A percentile compares a stretch with the other conserved stretches of the same genome.
phyloP scores from a whole-genome alignment of 2,329 filamentous ascomycete genomes.

The Trichophyton equinum region DNA sequence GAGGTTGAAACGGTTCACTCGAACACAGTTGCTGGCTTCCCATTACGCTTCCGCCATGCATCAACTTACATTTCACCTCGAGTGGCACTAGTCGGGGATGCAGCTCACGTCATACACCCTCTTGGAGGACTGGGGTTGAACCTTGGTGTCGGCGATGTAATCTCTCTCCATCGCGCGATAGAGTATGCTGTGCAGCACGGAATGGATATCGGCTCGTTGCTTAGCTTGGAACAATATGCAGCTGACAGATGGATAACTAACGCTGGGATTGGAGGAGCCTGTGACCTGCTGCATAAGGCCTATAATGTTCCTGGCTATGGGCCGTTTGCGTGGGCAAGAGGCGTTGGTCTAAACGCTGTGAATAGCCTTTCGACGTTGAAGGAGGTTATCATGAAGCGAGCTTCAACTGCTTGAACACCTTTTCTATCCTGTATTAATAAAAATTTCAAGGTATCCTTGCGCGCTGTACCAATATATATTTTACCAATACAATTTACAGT shows the following conservation, averaged over 20 bases:
- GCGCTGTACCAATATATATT: neutral
- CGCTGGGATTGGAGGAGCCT: constrained; percentile 63
- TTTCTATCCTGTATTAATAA: neutral
- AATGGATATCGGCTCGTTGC: constrained; percentile 67
- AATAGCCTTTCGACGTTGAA: constrained; percentile 66
- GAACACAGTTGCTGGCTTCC: constrained; percentile 75
- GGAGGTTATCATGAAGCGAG: constrained; percentile 67
- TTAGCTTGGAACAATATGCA: constrained; percentile 72
- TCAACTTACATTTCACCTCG: constrained; percentile 83
- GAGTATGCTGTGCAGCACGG: constrained; percentile 67
- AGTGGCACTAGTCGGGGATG: constrained; percentile 85
- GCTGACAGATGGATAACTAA: constrained; percentile 72
- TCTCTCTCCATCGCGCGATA: constrained; percentile 62
- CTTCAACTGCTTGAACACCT: constrained; percentile 11
- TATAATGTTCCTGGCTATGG: constrained; percentile 65
- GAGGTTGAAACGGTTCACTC: constrained; percentile 59
- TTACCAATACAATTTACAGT: neutral
- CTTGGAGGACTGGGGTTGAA: constrained; percentile 92
- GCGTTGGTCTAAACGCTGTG: constrained; percentile 62
- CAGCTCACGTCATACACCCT: constrained; percentile 88
- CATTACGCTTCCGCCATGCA: constrained; percentile 82
- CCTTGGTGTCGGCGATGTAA: constrained; percentile 79
- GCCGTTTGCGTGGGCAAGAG: constrained; percentile 67
- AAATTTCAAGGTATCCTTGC: neutral
- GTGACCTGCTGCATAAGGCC: constrained; percentile 81